These are phyloP conservation scores for Aureobasidium lini DNA, from an alignment of 2,329 filamentous ascomycete genomes.

Conservation along the genomic window DNA sequence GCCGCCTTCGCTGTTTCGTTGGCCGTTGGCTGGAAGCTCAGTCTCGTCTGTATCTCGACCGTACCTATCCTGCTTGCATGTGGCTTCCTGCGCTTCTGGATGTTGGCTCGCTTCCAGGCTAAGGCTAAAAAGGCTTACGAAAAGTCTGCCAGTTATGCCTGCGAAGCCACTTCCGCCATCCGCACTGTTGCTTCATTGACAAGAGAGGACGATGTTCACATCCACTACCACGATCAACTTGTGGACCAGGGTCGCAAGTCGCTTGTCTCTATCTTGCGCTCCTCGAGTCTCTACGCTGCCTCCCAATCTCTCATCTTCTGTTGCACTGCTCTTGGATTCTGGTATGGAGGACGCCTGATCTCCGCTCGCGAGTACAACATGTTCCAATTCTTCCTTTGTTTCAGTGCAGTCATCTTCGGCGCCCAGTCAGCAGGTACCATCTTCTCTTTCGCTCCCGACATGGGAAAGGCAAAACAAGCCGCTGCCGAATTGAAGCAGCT, in stretches of 20 bases:
- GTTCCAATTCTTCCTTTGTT: slow-evolving; percentile 90
- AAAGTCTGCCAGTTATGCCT: slow-evolving; percentile 75
- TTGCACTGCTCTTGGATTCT: slow-evolving; percentile 80
- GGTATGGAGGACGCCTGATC: slow-evolving; percentile 78
- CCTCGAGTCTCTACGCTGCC: slow-evolving; percentile 71
- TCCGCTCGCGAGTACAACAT: slow-evolving; percentile 62
- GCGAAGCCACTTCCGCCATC: slow-evolving; percentile 88
- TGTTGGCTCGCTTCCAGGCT: slow-evolving; percentile 70
- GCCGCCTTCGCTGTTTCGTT: slow-evolving; percentile 63
- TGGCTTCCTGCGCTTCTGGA: slow-evolving; percentile 82
- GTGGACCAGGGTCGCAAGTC: slow-evolving; percentile 59
- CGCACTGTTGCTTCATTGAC: slow-evolving; percentile 89
- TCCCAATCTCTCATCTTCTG: slow-evolving; percentile 80
- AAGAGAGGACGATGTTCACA: slow-evolving; percentile 72
- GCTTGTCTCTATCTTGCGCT: slow-evolving; percentile 65
- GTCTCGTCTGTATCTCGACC: slow-evolving; percentile 70
- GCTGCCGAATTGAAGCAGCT: slow-evolving; percentile 72
- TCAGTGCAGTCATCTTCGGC: slow-evolving; percentile 80
- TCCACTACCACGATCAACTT: slow-evolving; percentile 61
- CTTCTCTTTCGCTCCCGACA: slow-evolving; percentile 85
- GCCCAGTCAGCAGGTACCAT: slow-evolving; percentile 85
- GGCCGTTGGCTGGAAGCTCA: slow-evolving; percentile 81
- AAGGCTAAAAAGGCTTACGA: slow-evolving; percentile 75
- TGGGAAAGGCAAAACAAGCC: slow-evolving; percentile 85
- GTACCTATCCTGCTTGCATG: slow-evolving; percentile 71